These are phyloP conservation scores for Calonectria crousiana DNA, from an alignment of 2,329 filamentous ascomycete species.

Conservation along the genomic window DNA sequence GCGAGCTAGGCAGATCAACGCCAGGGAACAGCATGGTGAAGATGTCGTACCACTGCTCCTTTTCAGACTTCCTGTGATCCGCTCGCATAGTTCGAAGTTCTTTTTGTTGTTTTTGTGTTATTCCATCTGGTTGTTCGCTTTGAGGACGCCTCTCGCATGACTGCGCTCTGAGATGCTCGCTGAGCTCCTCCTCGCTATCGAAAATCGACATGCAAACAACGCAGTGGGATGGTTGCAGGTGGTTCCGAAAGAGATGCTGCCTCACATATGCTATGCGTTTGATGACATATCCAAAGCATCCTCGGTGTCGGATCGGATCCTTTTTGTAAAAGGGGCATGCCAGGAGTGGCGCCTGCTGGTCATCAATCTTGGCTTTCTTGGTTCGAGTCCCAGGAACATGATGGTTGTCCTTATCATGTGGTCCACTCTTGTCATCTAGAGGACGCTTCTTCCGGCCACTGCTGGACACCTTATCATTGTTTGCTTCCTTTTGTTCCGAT, in stretches of 20 bases:
- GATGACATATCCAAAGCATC: conserved; percentile 7
- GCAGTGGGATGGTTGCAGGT: conserved; percentile 18
- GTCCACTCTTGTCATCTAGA: not conserved
- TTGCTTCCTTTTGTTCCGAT: not conserved
- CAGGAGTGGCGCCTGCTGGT: not conserved
- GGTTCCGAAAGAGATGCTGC: conserved; percentile 16
- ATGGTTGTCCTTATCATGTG: conserved; percentile 2
- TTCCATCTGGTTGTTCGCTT: conserved; percentile 15
- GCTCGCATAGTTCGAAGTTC: conserved; percentile 8
- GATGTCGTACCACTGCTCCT: conserved; percentile 23
- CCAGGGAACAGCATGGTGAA: conserved; percentile 10
- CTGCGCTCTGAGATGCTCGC: conserved; percentile 15
- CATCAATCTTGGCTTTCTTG: conserved; percentile 14
- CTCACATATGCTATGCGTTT: conserved; percentile 19
- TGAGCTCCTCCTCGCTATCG: not conserved
- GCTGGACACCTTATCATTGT: not conserved
- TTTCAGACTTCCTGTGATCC: not conserved
- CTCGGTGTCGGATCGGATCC: conserved; percentile 2
- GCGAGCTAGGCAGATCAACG: conserved; percentile 7
- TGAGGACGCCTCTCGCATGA: conserved; percentile 13
- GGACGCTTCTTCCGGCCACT: not conserved
- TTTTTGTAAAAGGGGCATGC: conserved; percentile 27
- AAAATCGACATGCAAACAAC: conserved; percentile 10
- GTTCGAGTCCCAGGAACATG: not conserved
- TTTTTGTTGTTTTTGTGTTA: conserved; percentile 12